Evolutionary conservation across 306 rosid genomes (phyloP).

Genomic region (Malus orientalis): DNA sequence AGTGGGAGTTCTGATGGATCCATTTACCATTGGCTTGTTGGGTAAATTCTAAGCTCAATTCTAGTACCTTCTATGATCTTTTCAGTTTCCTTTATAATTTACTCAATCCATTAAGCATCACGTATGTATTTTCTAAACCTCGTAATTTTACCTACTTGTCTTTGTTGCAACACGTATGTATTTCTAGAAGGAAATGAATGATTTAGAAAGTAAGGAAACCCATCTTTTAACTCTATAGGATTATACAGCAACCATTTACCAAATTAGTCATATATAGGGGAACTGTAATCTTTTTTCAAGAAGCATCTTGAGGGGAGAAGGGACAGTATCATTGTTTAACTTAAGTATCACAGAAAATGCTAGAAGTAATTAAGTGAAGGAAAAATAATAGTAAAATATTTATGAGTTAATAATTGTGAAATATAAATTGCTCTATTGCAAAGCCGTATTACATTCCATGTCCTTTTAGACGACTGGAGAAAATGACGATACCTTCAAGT

Average conservation of each 20-base stretch:
- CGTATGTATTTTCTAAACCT: neutral
- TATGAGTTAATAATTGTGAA: neutral
- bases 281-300: neutral
- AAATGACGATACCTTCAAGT: neutral
- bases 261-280: neutral
- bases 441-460: neutral
- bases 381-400: neutral
- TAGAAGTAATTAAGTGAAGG: neutral
- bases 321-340: neutral
- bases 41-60: slow-evolving; percentile 39
- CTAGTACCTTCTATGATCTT: neutral
- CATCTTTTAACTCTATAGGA: neutral
- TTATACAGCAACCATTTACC: neutral
- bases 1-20: slow-evolving; percentile 98
- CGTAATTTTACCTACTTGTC: neutral
- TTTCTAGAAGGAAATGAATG: neutral
- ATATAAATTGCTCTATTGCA: neutral
- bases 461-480: neutral
- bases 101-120: neutral
- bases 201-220: neutral
- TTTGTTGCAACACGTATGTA: neutral
- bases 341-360: neutral
- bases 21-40: slow-evolving; percentile 97
- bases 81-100: neutral
- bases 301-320: neutral